Evolutionary conservation across 208 protist species (phyloP), one percentile per base, ranked within the genome.

Genomic region (Crithidia acanthocephali): DNA sequence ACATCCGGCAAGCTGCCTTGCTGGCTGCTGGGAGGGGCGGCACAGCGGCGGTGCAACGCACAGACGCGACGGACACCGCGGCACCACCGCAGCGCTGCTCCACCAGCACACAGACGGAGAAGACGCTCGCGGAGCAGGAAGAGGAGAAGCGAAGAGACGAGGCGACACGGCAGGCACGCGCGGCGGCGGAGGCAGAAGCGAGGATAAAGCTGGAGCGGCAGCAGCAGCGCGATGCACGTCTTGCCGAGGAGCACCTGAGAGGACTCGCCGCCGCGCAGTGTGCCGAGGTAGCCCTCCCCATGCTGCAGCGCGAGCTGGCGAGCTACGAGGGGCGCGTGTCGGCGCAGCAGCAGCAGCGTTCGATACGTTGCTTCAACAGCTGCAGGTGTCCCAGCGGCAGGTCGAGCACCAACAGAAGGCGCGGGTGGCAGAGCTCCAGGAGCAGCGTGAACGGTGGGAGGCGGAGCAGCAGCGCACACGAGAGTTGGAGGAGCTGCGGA

Each of bases 251-350:
- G 27, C 53, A n/a, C 32, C 15, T 56, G 20, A 23, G 22, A 16
- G 5, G 32, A 20, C 37, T 56, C 47, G 55, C 62, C 25, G 62
- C 61, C 25, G 61, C 62, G 35, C 69, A 63, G 61, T 65, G 55
- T 32, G 70, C 53, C 9, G 72, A 77, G 56, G 64, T 68, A 23
- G 58, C 65, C 1, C 37, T 72, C 15, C 72, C 64, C 7, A 50
- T 71, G 56, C 18, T 77, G 48, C 72, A 77, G 22, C 40, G 40
- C 28, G 72, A 77, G 28, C 44, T 77, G n/a, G 72, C 32, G 27
- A 60, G 28, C 33, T 58, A 70, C 60, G 64, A 56, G 47, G 55
- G 64, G 25, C 72, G 72, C 7, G 32, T 44, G 4, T 42, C 47
- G 0, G 18, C 42, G 15, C 64, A 71, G 37, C 64, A 71, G 56